phyloP scores from a whole-genome alignment of 352 stramenopile genomes.

The Phytophthora syringae region DNA sequence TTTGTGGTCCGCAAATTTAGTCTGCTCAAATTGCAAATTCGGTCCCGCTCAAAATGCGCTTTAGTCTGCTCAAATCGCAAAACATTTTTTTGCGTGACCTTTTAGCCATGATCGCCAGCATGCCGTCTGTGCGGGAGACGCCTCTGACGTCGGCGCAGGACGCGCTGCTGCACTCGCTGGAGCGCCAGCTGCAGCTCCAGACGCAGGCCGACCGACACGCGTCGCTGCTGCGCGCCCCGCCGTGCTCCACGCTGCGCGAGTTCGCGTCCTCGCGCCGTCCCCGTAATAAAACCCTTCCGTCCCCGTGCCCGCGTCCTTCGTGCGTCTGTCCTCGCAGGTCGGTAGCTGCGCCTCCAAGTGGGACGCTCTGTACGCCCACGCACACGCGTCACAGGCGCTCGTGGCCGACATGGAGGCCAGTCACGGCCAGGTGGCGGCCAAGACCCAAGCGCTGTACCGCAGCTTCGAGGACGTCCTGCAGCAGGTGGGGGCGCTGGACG shows the following conservation, averaged over 20 bases:
- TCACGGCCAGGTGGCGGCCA: conserved; percentile 75
- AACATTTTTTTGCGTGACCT: too few species aligned
- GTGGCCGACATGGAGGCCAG: conserved; percentile 86
- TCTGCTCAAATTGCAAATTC: too few species aligned
- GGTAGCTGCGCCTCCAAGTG: conserved; percentile 46
- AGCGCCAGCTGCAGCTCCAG: conserved; percentile 64
- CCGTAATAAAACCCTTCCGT: background rate
- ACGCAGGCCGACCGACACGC: conserved; percentile 55
- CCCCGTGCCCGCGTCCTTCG: conserved; percentile 31
- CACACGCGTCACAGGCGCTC: conserved; percentile 63
- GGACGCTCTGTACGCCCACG: conserved; percentile 54
- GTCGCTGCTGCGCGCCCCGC: conserved; percentile 32
- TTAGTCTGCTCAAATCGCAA: too few species aligned
- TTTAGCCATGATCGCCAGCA: too few species aligned
- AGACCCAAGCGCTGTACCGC: conserved; percentile 80
- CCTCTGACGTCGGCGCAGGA: conserved; percentile 56
- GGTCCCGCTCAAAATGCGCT: too few species aligned
- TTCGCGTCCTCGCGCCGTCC: conserved; percentile 37
- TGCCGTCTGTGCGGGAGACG: conserved; percentile 59
- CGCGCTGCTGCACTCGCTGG: conserved; percentile 58
- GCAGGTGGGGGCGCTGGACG: conserved; percentile 68
- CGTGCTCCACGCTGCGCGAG: conserved; percentile 44
- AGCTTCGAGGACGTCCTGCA: conserved; percentile 75
- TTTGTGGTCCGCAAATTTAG: too few species aligned
- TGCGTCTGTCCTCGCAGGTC: conserved; percentile 40